Conservation (phyloP, 805 yeast genomes). For the Scheffersomyces coipomensis region DNA sequence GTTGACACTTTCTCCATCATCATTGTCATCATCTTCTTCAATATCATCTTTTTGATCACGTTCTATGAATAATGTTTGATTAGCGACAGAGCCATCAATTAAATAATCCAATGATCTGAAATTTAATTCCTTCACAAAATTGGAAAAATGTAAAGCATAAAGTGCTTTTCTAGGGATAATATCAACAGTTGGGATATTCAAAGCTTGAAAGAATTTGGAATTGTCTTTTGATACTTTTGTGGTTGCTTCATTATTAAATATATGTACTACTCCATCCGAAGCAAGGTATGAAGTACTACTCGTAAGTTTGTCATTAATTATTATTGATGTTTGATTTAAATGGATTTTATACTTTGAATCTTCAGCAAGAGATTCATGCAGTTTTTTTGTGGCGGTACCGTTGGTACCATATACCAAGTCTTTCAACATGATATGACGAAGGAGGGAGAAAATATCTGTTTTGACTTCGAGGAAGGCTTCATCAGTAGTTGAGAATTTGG, state of each 20-base stretch:
- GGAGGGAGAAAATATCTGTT: constrained; percentile 22
- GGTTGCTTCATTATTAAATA: constrained; percentile 18
- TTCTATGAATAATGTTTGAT: constrained; percentile 64
- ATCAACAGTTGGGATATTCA: constrained; percentile 19
- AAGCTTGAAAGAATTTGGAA: constrained; percentile 15
- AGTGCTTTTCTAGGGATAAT: constrained; percentile 36
- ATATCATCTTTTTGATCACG: constrained; percentile 33
- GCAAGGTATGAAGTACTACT: constrained; percentile 17
- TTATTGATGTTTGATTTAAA: constrained; percentile 7
- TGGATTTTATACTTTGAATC: constrained; percentile 1
- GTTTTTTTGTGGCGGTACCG: constrained; percentile 16
- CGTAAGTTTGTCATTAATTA: constrained; percentile 17
- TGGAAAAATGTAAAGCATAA: constrained; percentile 47
- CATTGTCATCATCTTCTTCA: constrained; percentile 19
- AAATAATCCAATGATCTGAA: constrained; percentile 56
- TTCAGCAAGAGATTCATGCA: background rate
- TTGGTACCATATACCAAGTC: constrained; percentile 28
- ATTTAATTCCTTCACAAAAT: constrained; percentile 67
- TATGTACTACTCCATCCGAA: constrained; percentile 35
- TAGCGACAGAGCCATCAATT: constrained; percentile 49
- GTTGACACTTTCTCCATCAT: background rate
- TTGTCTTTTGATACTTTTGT: background rate
- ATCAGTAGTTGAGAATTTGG: constrained; percentile 21
- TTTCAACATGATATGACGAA: constrained; percentile 23
- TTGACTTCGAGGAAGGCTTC: constrained; percentile 31